These are phyloP conservation scores for Kodamaea derodonti DNA, from an alignment of 1,139 yeast species.

Conservation along the genomic window DNA sequence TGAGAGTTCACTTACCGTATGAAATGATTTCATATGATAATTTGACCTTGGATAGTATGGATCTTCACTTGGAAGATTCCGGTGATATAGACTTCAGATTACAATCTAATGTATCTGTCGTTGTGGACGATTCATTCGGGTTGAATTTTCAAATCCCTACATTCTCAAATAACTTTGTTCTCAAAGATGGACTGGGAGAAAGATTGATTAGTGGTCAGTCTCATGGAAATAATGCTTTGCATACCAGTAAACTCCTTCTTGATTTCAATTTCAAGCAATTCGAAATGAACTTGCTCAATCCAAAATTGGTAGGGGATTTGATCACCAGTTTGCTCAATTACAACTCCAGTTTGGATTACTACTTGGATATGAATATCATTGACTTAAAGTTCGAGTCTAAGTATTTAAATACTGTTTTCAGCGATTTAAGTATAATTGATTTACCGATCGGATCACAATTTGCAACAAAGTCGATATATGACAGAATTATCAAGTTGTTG, in stretches of 20 bases:
- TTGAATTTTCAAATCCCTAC: conserved; percentile 15
- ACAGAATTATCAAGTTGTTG: conserved; percentile 14
- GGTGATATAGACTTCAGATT: conserved; percentile 6
- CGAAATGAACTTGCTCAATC: conserved; percentile 14
- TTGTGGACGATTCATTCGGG: conserved; percentile 9
- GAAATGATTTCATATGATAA: conserved; percentile 2
- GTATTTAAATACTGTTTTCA: conserved; percentile 8
- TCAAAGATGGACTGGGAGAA: conserved; percentile 7
- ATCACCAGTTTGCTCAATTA: conserved; percentile 12
- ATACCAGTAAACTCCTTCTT: conserved; percentile 4
- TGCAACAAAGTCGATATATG: conserved; percentile 4
- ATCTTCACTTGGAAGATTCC: conserved; percentile 9
- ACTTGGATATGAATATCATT: conserved; percentile 14
- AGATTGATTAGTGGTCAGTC: conserved; percentile 14
- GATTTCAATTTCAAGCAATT: conserved; percentile 9
- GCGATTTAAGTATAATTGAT: conserved; percentile 4
- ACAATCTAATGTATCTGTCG: conserved; percentile 12
- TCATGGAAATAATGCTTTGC: conserved; percentile 9
- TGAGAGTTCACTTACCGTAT: conserved; percentile 10
- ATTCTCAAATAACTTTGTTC: conserved; percentile 12
- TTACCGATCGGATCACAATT: conserved; percentile 1
- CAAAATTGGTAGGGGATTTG: conserved; percentile 14
- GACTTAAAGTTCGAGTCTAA: conserved; percentile 14
- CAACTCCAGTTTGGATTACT: conserved; percentile 7
- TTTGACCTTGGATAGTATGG: conserved; percentile 4